Evolutionary conservation across 2,329 filamentous ascomycete species (phyloP), one percentile per base, ranked within the genome.

Genomic region (Pseudocercospora musae): DNA sequence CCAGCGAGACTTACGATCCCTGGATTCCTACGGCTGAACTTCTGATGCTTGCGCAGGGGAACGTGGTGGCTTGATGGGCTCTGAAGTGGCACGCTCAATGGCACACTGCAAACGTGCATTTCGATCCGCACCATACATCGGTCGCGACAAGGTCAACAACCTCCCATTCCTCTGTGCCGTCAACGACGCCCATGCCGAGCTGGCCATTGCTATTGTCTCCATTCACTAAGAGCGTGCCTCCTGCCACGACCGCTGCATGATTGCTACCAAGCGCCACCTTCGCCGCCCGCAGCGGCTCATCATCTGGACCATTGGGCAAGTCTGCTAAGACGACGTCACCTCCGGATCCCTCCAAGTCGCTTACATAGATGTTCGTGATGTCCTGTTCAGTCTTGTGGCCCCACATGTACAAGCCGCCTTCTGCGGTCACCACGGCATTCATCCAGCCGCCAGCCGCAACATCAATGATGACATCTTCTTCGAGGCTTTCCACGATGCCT

Each of bases 321-420:
- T 70, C 67, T 18, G 74, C 69, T 21, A 76, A 59, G n/a, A 33
- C 31, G 3, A 33, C 31, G 11, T 33, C 31, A 5, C 31, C 31
- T 33, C 31, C 31, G 31, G 31, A 33, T 33, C 31, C 31, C 5
- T 15, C 31, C 31, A 33, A 10, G 11, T 33, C 31, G 31, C 31
- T 33, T 4, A 33, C 31, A 13, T 13, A 33, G 11, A 33, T 13
- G 11, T 33, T 4, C 11, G 11, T 15, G 31, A 10, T 33, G 13
- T 33, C 31, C 11, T 15, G 31, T 13, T 61, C 68, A 18, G 75
- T 68, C 44, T 73, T 69, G 23, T 64, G 60, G 6, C 87, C 87
- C 87, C 87, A 90, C 23, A 84, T 71, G 69, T 89, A 90, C 1
- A 88, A 72, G 61, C 85, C 83, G 31, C 82, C 78, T 2, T 82